Percentiles rank a stretch among this genome's conserved stretches.
These are phyloP conservation scores for Penicillium frequentans DNA, from an alignment of 2,329 filamentous ascomycete species.

Conservation along the genomic window DNA sequence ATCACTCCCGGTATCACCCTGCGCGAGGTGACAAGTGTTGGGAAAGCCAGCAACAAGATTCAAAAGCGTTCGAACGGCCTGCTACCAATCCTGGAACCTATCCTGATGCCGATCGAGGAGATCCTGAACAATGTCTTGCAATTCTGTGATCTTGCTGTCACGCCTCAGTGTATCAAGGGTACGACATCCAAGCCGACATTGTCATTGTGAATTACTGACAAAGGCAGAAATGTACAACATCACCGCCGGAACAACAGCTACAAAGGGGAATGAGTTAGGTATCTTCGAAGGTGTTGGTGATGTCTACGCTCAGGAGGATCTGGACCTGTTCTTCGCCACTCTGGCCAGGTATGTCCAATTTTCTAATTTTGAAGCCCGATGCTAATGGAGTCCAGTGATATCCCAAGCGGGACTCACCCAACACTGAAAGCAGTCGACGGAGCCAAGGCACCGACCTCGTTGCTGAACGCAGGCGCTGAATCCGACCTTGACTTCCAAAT, in stretches of 20 bases:
- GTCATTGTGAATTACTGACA: background rate
- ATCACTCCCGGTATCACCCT: slow-evolving; percentile 36
- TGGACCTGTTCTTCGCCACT: slow-evolving; percentile 43
- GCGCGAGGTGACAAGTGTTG: slow-evolving; percentile 27
- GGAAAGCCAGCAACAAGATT: slow-evolving; percentile 2
- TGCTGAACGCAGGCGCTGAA: slow-evolving; percentile 36
- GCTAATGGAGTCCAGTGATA: slow-evolving; percentile 18
- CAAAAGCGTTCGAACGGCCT: slow-evolving; percentile 24
- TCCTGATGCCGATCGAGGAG: slow-evolving; percentile 22
- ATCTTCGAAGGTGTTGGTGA: slow-evolving; percentile 50
- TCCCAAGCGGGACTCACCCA: slow-evolving; percentile 43
- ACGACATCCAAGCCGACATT: background rate
- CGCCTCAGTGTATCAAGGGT: slow-evolving; percentile 43
- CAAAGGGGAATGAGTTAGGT: slow-evolving; percentile 45
- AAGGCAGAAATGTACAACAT: slow-evolving; percentile 43
- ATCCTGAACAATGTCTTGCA: slow-evolving; percentile 16
- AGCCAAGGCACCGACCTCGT: slow-evolving; percentile 33
- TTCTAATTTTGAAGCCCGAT: too few relatives aligned
- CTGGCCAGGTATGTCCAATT: slow-evolving; percentile 28
- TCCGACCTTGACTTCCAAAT: slow-evolving; percentile 49
- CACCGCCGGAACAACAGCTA: slow-evolving; percentile 38
- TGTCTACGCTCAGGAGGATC: slow-evolving; percentile 47
- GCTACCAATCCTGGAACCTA: slow-evolving; percentile 26
- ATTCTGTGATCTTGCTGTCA: slow-evolving; percentile 36
- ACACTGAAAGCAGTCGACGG: slow-evolving; percentile 42